phyloP scores from a whole-genome alignment of 495 filamentous ascomycete species.

The Patellaria atrata region DNA sequence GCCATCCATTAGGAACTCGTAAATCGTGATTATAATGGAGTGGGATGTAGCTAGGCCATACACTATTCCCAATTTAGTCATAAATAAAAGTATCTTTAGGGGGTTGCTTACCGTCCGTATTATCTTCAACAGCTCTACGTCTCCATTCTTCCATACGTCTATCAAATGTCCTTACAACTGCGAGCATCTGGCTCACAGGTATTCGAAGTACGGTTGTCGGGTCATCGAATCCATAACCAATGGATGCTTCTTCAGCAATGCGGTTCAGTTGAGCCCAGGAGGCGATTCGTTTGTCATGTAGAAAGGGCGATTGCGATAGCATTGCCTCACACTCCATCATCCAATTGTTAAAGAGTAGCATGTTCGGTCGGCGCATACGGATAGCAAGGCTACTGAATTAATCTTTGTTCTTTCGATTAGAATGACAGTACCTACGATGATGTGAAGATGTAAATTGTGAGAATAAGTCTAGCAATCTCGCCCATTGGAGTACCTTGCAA shows the following conservation, averaged over 20 bases:
- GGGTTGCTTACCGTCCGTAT: conserved; percentile 22
- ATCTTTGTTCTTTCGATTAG: too few species aligned
- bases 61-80: conserved; percentile 26
- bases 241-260: conserved; percentile 36
- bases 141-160: conserved; percentile 36
- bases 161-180: conserved; percentile 37
- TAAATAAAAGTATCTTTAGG: conserved; percentile 1
- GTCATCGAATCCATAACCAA: conserved; percentile 39
- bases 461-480: too few species aligned
- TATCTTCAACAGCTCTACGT: conserved; percentile 26
- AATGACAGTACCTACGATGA: too few species aligned
- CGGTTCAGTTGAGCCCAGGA: conserved; percentile 33
- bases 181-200: conserved; percentile 35
- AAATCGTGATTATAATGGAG: conserved; percentile 14
- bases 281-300: conserved; percentile 31
- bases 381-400: conserved; percentile 35
- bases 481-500: too few species aligned
- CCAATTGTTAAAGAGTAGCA: conserved; percentile 39
- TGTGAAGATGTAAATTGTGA: too few species aligned
- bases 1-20: conserved; percentile 19
- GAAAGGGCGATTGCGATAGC: conserved; percentile 30
- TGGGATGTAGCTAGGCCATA: conserved; percentile 12
- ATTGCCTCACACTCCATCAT: conserved; percentile 34
- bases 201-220: conserved; percentile 31
- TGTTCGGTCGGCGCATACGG: conserved; percentile 37